Conservation (phyloP, 208 protist genomes). For the Blechomonas ayalai region DNA sequence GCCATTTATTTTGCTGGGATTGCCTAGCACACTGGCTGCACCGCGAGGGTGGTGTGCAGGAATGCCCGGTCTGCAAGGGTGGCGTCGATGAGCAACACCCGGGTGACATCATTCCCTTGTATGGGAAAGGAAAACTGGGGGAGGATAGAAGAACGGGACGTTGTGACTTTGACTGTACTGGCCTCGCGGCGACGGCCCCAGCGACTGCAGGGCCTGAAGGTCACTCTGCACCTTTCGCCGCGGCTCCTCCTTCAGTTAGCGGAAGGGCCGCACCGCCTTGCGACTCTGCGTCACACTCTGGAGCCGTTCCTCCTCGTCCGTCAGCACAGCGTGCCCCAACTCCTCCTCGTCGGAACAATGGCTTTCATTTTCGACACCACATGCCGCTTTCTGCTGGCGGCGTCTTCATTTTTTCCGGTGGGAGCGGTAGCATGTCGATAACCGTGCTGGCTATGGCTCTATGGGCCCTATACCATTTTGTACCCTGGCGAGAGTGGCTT, state of each 20-base stretch:
- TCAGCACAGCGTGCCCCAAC: conserved; percentile 35
- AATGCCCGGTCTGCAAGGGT: conserved; percentile 78
- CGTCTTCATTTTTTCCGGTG: conserved; percentile 39
- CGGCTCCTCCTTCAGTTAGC: no score
- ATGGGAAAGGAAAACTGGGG: conserved; percentile 41
- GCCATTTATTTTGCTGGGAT: conserved; percentile 82
- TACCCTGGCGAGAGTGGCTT: conserved; percentile 34
- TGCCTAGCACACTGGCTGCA: conserved; percentile 76
- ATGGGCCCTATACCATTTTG: conserved; percentile 35
- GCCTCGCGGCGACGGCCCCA: background rate
- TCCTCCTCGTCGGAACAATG: conserved; percentile 17
- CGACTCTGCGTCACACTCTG: conserved; percentile 2
- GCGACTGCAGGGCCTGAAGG: conserved; percentile 1
- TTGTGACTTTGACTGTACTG: conserved; percentile 7
- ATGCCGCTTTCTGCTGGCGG: conserved; percentile 34
- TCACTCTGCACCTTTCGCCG: no score
- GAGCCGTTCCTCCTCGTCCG: no score
- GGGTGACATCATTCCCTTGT: conserved; percentile 79
- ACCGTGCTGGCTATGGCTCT: conserved; percentile 19
- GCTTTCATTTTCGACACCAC: conserved; percentile 12
- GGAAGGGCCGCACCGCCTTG: no score
- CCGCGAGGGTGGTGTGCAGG: conserved; percentile 19
- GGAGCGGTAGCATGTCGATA: conserved; percentile 15
- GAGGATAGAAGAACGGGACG: conserved; percentile 4
- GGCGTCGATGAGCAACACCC: conserved; percentile 34